phyloP scores from a whole-genome alignment of 78 protist species.

The Dictyostelium brefeldianum region DNA sequence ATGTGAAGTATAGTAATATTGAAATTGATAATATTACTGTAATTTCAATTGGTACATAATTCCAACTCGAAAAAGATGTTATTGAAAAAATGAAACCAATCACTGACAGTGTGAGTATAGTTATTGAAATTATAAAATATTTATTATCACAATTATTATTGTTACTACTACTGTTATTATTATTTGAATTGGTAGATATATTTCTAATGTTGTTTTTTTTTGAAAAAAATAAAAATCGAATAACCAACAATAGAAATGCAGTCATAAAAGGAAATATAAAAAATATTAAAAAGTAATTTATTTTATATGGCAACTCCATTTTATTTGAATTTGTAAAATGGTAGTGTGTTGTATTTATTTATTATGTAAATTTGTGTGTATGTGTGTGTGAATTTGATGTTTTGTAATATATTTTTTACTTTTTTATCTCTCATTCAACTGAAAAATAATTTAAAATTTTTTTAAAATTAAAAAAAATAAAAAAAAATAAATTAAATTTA shows the following conservation, averaged over 20 bases:
- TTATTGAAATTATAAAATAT: not conserved
- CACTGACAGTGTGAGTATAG: not conserved
- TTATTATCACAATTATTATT: not conserved
- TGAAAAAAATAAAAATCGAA: slow-evolving; percentile 34
- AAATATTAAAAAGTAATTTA: slow-evolving; percentile 36
- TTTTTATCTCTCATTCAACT: not conserved
- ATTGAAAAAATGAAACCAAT: not conserved
- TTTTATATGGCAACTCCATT: slow-evolving; percentile 55
- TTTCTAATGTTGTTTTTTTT: not conserved
- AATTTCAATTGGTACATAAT: slow-evolving; percentile 23
- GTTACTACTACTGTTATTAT: not conserved
- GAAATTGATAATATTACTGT: not conserved
- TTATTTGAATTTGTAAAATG: not conserved
- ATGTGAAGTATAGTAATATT: not conserved
- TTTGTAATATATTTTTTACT: not conserved
- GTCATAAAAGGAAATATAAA: slow-evolving; percentile 21
- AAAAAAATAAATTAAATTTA: not conserved
- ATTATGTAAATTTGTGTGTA: not conserved
- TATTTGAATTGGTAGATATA: not conserved
- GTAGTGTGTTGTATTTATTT: not conserved
- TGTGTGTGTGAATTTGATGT: no score
- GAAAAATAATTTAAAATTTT: no score
- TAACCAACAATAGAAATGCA: slow-evolving; percentile 9
- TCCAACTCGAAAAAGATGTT: slow-evolving; percentile 45
- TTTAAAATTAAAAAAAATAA: not conserved